Evolutionary conservation across 2,329 filamentous ascomycete species (phyloP), one percentile per base, ranked within the genome.

Genomic region (Colletotrichum trifolii): DNA sequence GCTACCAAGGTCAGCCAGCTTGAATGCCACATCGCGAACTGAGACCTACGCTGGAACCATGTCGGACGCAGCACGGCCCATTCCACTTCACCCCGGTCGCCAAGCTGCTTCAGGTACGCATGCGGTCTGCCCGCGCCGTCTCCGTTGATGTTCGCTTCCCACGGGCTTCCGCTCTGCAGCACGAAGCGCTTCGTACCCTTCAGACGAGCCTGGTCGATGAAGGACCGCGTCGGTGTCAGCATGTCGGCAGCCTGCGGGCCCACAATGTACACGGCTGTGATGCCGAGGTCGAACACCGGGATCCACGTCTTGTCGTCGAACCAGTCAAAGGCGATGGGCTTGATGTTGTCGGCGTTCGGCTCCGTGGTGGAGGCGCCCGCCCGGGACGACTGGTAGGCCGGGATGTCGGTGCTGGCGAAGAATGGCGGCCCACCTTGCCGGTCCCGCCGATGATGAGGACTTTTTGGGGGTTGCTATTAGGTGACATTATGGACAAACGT

Each of bases 31-130:
- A 49, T 54, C 33, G 8, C 33, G 33, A 65, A 46, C 45, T 15
- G 15, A 53, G 13, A 70, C 73, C 64, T 71, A 80, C 79, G 74
- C 73, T 81, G 81, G 61, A 85, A 85, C 80, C 82, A 85, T 13
- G 77, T 81, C 5, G 82, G 80, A 61, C 81, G 70, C 67, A 85
- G 62, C 8, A 82, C 76, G 6, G 75, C 75, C 74, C 78, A 84
- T 55, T 80, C 79, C 1, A 81, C 69, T 13, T 75, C 73, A 1
- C 74, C 76, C 25, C 61, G 49, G 13, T 71, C 68, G 11, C 76
- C 77, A 2, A 79, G 73, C 69, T 77, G 72, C 8, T 73, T 66
- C 33, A 84, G 68, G 60, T 81, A 79, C 38, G 72, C 69, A 56
- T 79, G 77, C 25, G 81, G 74, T 48, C 73, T 65, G 0, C 77